Evolutionary conservation across 805 yeast genomes (phyloP).

Genomic region (Saccharomyces mikatae): DNA sequence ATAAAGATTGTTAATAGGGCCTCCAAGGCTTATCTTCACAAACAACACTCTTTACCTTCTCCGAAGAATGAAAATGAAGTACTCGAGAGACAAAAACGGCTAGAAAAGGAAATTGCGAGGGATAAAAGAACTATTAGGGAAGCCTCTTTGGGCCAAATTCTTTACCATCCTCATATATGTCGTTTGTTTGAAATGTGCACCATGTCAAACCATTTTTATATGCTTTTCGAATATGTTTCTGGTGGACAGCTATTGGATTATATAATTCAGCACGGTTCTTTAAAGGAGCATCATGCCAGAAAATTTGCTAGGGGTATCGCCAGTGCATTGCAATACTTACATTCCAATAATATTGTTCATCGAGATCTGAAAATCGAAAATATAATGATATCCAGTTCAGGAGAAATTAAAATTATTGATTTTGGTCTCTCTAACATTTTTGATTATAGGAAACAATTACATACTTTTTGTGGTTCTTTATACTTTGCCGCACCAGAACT

Average conservation of each 20-base stretch:
- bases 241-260: constrained; percentile 98
- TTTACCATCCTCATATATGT: constrained; percentile 89
- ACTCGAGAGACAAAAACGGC: constrained; percentile 56
- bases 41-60: constrained; percentile 62
- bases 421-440: constrained; percentile 90
- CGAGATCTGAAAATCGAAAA: constrained; percentile 95
- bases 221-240: constrained; percentile 91
- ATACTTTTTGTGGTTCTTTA: constrained; percentile 93
- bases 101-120: constrained; percentile 76
- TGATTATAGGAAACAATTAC: constrained; percentile 60
- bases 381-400: constrained; percentile 86
- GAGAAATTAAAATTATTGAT: constrained; percentile 92
- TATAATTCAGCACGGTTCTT: constrained; percentile 90
- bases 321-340: constrained; percentile 88
- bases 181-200: constrained; percentile 87
- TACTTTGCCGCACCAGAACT: constrained; percentile 98
- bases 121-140: constrained; percentile 91
- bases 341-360: constrained; percentile 89
- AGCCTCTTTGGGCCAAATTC: constrained; percentile 83
- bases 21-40: constrained; percentile 63
- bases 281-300: constrained; percentile 89
- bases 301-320: constrained; percentile 93
- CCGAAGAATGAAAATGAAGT: constrained; percentile 51
- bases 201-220: constrained; percentile 93
- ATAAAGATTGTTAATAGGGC: constrained; percentile 92